Percentiles rank a stretch among this genome's conserved stretches.
Evolutionary conservation across 1,139 yeast species (phyloP).

Genomic region (Taphrina flavorubra): DNA sequence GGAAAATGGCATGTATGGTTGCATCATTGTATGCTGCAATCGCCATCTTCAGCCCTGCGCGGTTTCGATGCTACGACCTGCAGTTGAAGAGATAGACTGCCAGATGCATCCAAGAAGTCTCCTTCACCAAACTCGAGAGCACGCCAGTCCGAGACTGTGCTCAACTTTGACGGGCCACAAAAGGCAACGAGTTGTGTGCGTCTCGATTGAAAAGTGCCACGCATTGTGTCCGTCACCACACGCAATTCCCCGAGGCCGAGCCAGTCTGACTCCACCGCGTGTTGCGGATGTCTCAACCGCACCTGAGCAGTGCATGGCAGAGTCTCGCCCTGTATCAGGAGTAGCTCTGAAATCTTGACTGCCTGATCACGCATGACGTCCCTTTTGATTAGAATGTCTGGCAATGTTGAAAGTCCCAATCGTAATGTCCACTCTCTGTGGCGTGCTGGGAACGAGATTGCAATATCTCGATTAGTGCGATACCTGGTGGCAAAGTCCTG

Average conservation of each 20-base stretch:
- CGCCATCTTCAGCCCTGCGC: neutral
- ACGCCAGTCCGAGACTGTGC: conserved; percentile 14
- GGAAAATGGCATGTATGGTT: too few species aligned
- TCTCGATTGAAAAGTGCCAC: neutral
- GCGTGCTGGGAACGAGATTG: conserved; percentile 22
- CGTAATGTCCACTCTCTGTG: conserved; percentile 28
- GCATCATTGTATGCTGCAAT: conserved; percentile 1
- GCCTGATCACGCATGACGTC: neutral
- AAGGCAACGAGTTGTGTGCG: conserved; percentile 6
- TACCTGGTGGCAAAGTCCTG: conserved; percentile 25
- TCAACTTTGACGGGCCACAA: conserved; percentile 24
- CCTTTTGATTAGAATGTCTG: neutral
- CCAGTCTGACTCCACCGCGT: conserved; percentile 22
- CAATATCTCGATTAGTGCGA: conserved; percentile 7
- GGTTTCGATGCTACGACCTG: conserved; percentile 22
- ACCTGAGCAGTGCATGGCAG: conserved; percentile 9
- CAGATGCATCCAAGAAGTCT: conserved; percentile 12
- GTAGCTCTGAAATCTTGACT: neutral
- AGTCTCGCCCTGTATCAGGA: conserved; percentile 18
- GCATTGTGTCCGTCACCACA: conserved; percentile 5
- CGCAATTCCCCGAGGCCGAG: conserved; percentile 10
- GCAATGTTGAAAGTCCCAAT: conserved; percentile 5
- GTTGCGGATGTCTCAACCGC: conserved; percentile 24
- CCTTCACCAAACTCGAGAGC: conserved; percentile 30
- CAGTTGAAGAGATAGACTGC: conserved; percentile 17